phyloP scores from a whole-genome alignment of 2,329 filamentous ascomycete genomes.

The Thyridium curvatum region DNA sequence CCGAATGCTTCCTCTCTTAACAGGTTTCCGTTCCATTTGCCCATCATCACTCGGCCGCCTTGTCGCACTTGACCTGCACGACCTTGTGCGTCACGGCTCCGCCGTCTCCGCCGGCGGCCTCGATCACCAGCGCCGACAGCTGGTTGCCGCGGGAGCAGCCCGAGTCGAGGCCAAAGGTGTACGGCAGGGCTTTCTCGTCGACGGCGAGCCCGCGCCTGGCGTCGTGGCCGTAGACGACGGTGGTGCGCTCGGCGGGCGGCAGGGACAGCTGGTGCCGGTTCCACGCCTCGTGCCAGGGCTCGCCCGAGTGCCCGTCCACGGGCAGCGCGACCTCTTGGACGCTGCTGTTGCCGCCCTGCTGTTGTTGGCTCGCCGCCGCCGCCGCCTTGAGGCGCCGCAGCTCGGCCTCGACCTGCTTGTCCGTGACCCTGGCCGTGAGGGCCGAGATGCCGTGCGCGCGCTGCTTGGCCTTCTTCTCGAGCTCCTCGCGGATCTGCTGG shows the following conservation, averaged over 20 bases:
- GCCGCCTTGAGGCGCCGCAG: slow-evolving; percentile 9
- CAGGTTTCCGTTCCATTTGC: background rate
- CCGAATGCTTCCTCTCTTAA: background rate
- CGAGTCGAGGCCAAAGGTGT: slow-evolving; percentile 80
- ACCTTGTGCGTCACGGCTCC: slow-evolving; percentile 28
- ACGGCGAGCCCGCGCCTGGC: slow-evolving; percentile 60
- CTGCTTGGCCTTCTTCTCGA: slow-evolving; percentile 24
- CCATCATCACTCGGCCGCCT: slow-evolving; percentile 4
- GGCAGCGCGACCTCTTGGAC: slow-evolving; percentile 19
- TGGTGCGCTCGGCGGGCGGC: slow-evolving; percentile 35
- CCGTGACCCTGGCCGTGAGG: slow-evolving; percentile 8
- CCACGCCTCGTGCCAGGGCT: slow-evolving; percentile 63
- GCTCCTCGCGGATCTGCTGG: slow-evolving; percentile 19
- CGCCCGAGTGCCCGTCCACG: slow-evolving; percentile 42
- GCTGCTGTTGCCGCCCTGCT: slow-evolving; percentile 4
- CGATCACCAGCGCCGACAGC: slow-evolving; percentile 72
- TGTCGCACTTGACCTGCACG: slow-evolving; percentile 34
- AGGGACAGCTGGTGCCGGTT: slow-evolving; percentile 39
- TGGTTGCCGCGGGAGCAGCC: slow-evolving; percentile 71
- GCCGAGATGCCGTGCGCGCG: slow-evolving; percentile 7
- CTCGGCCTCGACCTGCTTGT: slow-evolving; percentile 10
- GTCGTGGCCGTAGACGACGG: slow-evolving; percentile 86
- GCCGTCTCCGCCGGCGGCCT: slow-evolving; percentile 30
- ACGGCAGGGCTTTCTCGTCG: slow-evolving; percentile 24
- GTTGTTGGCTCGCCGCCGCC: slow-evolving; percentile 3